phyloP scores from a whole-genome alignment of 2,329 filamentous ascomycete genomes.

The Pseudophaeomoniella oleicola region DNA sequence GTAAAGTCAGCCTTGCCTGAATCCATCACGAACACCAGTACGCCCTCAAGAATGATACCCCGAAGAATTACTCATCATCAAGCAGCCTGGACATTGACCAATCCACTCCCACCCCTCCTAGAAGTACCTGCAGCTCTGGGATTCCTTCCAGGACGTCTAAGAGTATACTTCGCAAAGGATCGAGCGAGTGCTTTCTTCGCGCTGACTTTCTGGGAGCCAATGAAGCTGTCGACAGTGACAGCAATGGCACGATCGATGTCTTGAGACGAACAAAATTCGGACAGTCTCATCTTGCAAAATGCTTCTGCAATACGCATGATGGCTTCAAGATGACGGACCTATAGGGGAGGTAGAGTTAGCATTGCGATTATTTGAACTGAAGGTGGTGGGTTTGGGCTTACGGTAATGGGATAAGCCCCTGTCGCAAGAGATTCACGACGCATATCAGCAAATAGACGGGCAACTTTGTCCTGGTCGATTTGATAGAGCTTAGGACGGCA shows the following conservation, averaged over 20 bases:
- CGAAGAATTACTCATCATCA: too few relatives aligned
- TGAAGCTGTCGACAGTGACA: slow-evolving; percentile 90
- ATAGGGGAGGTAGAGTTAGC: slow-evolving; percentile 2
- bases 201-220: slow-evolving; percentile 90
- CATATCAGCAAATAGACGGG: slow-evolving; percentile 91
- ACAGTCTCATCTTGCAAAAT: slow-evolving; percentile 97
- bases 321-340: slow-evolving; percentile 95
- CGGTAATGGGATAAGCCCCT: slow-evolving; percentile 93
- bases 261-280: slow-evolving; percentile 75
- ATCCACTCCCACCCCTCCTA: too few relatives aligned
- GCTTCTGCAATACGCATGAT: slow-evolving; percentile 91
- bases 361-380: slow-evolving; percentile 3
- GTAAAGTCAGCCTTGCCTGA: too few relatives aligned
- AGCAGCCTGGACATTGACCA: too few relatives aligned
- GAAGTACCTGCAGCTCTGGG: too few relatives aligned
- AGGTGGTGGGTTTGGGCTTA: slow-evolving; percentile 35
- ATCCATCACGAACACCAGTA: too few relatives aligned
- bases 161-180: slow-evolving; percentile 89
- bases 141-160: slow-evolving; percentile 15
- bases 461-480: slow-evolving; percentile 95
- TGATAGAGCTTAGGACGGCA: slow-evolving; percentile 88
- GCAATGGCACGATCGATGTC: slow-evolving; percentile 97
- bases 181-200: slow-evolving; percentile 91
- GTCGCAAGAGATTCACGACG: slow-evolving; percentile 81
- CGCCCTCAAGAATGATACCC: too few relatives aligned